Percentiles rank a stretch among this genome's conserved stretches.
Conservation (phyloP, 139 green algal species). For the Chlamydomonas sp. region DNA sequence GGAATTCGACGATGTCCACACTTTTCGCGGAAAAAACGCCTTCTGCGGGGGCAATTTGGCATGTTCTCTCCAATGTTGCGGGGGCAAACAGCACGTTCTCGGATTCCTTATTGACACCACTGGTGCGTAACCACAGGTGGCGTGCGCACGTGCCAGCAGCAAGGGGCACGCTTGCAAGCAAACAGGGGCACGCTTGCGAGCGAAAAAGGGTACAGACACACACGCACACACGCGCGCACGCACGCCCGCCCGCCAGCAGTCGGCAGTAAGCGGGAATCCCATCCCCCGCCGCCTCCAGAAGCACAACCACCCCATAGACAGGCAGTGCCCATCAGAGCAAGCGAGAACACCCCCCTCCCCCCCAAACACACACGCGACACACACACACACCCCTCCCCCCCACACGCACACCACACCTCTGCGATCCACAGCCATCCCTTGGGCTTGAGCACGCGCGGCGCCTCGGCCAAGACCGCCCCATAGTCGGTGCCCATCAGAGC, state of each 20-base stretch:
- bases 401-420: slow-evolving; percentile 66
- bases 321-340: neutral
- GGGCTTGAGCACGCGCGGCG: slow-evolving; percentile 63
- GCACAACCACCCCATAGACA: neutral
- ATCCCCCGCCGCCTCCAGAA: neutral
- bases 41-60: no score
- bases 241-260: neutral
- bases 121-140: no score
- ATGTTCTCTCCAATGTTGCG: no score
- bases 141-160: no score
- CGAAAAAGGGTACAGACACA: no score
- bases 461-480: slow-evolving; percentile 70
- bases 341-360: neutral
- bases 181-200: no score
- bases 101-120: no score
- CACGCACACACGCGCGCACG: neutral
- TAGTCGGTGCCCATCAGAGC: slow-evolving; percentile 94
- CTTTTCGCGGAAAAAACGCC: no score
- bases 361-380: neutral
- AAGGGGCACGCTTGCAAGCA: no score
- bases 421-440: slow-evolving; percentile 83
- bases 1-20: no score
- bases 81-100: no score
- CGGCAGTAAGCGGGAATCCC: neutral
- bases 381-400: no score